Evolutionary conservation across 2,329 filamentous ascomycete genomes (phyloP).

Genomic region (Fusarium sarcochroum): DNA sequence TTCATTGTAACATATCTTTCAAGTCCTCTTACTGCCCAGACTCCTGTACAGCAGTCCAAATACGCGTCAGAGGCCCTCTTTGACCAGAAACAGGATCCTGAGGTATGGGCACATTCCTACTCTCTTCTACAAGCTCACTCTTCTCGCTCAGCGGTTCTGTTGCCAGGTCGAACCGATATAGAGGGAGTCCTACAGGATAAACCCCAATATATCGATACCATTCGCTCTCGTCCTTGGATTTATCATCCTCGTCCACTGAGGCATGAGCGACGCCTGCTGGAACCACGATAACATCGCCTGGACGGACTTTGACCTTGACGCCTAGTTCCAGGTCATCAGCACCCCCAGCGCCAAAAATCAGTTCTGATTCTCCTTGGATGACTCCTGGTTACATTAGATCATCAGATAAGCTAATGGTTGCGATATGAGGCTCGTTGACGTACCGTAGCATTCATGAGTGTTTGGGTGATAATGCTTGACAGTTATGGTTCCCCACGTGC

Average conservation of each 20-base stretch:
- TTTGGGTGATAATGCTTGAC: constrained; percentile 22
- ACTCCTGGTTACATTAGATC: not conserved
- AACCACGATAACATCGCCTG: constrained; percentile 17
- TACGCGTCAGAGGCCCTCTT: constrained; percentile 1
- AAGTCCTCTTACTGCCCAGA: not conserved
- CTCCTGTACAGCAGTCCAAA: constrained; percentile 6
- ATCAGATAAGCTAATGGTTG: not conserved
- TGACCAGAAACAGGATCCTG: constrained; percentile 7
- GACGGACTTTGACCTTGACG: constrained; percentile 2
- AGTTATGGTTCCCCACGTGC: constrained; percentile 9
- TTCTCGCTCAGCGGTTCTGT: not conserved
- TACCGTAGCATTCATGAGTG: constrained; percentile 20
- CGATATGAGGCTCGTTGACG: not conserved
- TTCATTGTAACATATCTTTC: not conserved
- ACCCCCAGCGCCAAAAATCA: constrained; percentile 10
- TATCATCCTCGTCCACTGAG: constrained; percentile 1
- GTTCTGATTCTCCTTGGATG: constrained; percentile 13
- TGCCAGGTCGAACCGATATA: constrained; percentile 6
- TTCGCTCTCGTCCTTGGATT: not conserved
- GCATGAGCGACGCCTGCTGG: constrained; percentile 14
- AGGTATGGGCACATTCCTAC: constrained; percentile 1
- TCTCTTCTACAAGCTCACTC: not conserved
- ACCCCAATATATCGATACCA: constrained; percentile 12
- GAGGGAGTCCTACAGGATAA: constrained; percentile 1
- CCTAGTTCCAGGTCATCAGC: not conserved